Base-by-base conservation (phyloP, 495 filamentous ascomycete species). In the Beverwykella pulmonaria region DNA sequence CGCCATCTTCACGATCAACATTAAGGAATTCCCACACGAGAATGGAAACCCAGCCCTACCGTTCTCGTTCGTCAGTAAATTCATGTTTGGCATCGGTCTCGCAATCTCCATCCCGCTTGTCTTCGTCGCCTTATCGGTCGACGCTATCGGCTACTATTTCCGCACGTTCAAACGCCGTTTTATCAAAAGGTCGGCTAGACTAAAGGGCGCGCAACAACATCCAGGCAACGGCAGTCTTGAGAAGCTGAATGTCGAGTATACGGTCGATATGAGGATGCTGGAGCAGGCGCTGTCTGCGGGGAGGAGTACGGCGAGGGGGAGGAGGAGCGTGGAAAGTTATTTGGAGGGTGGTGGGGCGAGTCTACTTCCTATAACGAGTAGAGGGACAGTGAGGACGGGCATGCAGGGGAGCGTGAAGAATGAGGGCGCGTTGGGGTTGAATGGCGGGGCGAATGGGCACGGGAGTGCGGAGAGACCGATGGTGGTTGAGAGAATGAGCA, bases 1-100 rank as follows among this genome's bases (percentile, higher is more conserved):
- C 0, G 82, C 84, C 1, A 83, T 90, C 50, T 89, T 89, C 74
- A 83, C 87, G 0, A 88, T 90, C 71, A 85, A 87, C 52, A 75
- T 90, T 53, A 63, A 71, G 14, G 83, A 88, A 55, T 90, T 84
- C 50, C 77, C 74, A 1, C 74, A 75, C 23, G 47, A 52, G 8
- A 65, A 79, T 44, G 75, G 75, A 1, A 54, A 54, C 41, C 59
- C 72, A 0, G 65, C 71, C 14, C 68, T 90, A 20, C 79, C 79
- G 7, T 74, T 90, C 3, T 67, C 60, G 2, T 90, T 85, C 67
- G 87, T 90, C 4, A 77, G 80, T 17, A 86, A 86, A 68, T 89
- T 84, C 68, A 83, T 85, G 46, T 90, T 90, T 59, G 86, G 87
- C 9, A 83, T 89, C 47, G 87, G 87, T 2, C 82, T 90, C 36